Evolutionary conservation across 2,329 filamentous ascomycete species (phyloP), one percentile per base, ranked within the genome.

Genomic region (Didymella exigua): DNA sequence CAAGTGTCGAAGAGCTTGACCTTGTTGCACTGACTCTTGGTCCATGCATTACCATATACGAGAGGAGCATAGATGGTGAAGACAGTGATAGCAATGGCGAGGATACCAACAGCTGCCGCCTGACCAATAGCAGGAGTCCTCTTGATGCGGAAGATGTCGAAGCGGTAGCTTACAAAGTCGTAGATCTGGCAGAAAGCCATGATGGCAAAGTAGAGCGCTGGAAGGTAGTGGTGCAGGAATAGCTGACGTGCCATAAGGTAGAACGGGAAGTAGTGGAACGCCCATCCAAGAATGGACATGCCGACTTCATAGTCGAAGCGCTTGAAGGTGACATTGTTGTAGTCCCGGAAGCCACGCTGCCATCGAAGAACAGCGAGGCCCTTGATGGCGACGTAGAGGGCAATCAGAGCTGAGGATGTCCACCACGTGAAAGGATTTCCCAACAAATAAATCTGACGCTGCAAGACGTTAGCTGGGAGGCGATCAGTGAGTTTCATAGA

Each of bases 261-360:
- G 81, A 99, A 99, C 10, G 95, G 95, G 82, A 99, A 98, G 81
- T 97, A 99, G 78, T 99, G 95, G 76, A 99, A 89, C 42, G 90
- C 91, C 95, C 95, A 99, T 64, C 90, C 95, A 8, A 99, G 84
- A 27, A 97, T 89, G 16, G 87, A 91, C 48, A 87, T 91, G 58
- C 95, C 95, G 56, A 98, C 86, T 77, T 99, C 95, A 72, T 97
- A 98, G 77, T 98, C 95, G 75, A 98, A 99, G 52, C 95, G 91
- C 80, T 96, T 96, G 83, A 98, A 96, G 33, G 84, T 89, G 43
- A 86, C 75, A 73, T 89, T 87, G 56, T 83, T 79, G 76, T 99
- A 98, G 77, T 99, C 95, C 65, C 86, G 84, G 82, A 82, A 98
- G 75, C 87, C 93, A 69, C 95, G 89, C 79, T 99, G 95, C 95